These are phyloP conservation scores for Echites panduratus DNA, from an alignment of 257 asterid species.

Conservation along the genomic window DNA sequence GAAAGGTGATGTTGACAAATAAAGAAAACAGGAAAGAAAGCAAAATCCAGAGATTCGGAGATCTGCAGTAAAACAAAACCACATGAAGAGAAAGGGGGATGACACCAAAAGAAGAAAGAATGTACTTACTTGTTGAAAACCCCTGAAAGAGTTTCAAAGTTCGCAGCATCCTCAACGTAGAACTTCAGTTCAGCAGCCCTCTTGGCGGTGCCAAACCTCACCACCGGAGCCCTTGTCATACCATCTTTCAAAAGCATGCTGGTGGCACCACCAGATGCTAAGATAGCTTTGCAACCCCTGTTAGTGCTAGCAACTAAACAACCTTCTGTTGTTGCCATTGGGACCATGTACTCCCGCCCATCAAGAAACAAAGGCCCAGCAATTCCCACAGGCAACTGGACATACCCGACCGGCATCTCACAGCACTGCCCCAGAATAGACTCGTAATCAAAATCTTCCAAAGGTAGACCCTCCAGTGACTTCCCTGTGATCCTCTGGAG, in stretches of 20 bases:
- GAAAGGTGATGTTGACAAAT: background rate
- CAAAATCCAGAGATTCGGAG: background rate
- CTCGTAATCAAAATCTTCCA: slow-evolving; percentile 51
- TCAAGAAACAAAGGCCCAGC: slow-evolving; percentile 57
- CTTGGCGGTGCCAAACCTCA: slow-evolving; percentile 41
- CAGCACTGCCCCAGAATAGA: slow-evolving; percentile 61
- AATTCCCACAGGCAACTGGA: slow-evolving; percentile 56
- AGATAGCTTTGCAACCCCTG: slow-evolving; percentile 58
- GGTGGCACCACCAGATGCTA: slow-evolving; percentile 44
- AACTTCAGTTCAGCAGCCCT: slow-evolving; percentile 48
- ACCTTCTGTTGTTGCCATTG: slow-evolving; percentile 65
- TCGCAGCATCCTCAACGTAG: slow-evolving; percentile 42
- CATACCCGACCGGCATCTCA: slow-evolving; percentile 67
- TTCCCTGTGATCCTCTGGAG: slow-evolving; percentile 47
- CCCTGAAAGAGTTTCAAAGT: slow-evolving; percentile 40
- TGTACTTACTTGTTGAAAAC: slow-evolving; percentile 44
- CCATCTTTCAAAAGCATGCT: slow-evolving; percentile 41
- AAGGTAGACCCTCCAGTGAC: slow-evolving; percentile 45
- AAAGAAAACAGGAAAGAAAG: background rate
- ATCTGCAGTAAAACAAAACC: background rate
- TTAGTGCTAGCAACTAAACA: slow-evolving; percentile 60
- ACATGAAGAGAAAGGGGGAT: background rate
- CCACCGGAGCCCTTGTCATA: slow-evolving; percentile 62
- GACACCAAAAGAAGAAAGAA: background rate
- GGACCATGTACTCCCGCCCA: slow-evolving; percentile 48